Percentiles rank a stretch among this genome's conserved stretches.
phyloP scores from a whole-genome alignment of 192 early-diverging fungal species.

The Allomyces macrogynus region DNA sequence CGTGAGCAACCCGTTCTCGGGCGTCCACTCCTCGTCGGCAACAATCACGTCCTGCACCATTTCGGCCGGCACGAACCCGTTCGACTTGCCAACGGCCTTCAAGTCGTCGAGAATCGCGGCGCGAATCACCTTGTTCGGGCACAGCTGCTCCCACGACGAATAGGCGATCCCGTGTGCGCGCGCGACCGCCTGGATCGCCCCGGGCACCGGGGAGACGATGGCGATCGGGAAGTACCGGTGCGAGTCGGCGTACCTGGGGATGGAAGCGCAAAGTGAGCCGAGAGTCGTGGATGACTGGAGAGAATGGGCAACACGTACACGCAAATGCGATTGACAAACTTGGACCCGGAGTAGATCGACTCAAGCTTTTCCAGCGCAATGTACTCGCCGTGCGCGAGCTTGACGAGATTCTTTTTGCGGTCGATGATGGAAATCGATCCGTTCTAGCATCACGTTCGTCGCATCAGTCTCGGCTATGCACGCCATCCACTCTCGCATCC shows the following conservation, averaged over 20 bases:
- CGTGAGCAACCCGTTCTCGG: constrained; percentile 47
- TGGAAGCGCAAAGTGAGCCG: too few species aligned
- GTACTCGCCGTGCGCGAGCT: constrained; percentile 51
- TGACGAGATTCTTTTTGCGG: constrained; percentile 60
- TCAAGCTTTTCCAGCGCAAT: constrained; percentile 17
- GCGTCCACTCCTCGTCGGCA: constrained; percentile 36
- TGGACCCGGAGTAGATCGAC: not conserved
- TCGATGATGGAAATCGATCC: constrained; percentile 60
- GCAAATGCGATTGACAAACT: not conserved
- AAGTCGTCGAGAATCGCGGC: constrained; percentile 27
- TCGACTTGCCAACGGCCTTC: constrained; percentile 24
- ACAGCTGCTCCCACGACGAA: constrained; percentile 5
- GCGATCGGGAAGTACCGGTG: not conserved
- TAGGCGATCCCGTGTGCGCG: not conserved
- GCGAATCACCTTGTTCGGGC: constrained; percentile 1
- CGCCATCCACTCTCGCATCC: too few species aligned
- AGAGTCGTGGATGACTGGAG: too few species aligned
- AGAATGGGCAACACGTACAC: not conserved
- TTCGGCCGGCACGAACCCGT: constrained; percentile 39
- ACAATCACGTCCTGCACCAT: constrained; percentile 34
- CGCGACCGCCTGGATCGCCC: not conserved
- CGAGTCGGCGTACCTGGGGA: constrained; percentile 4
- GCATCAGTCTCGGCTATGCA: not conserved
- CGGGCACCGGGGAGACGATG: not conserved
- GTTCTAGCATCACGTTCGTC: constrained; percentile 6